Evolutionary conservation across 2,329 filamentous ascomycete genomes (phyloP), one percentile per base, ranked within the genome.

Genomic region (Ophioceras dolichostomum): DNA sequence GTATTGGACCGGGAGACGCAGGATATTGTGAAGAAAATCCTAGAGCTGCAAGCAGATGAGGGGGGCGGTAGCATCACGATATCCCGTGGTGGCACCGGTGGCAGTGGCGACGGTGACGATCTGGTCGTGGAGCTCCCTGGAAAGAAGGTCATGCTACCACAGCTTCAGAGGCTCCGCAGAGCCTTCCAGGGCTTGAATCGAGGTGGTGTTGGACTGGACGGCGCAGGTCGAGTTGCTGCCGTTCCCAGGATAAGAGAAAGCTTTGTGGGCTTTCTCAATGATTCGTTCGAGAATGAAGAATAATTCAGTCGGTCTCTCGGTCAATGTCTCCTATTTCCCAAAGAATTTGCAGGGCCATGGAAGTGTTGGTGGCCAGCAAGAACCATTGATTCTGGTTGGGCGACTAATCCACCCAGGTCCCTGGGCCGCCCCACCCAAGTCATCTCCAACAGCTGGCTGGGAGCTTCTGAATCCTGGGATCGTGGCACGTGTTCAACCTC

Each of bases 141-240:
- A 9, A 74, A 70, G 42, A 76, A 73, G 43, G 61, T 86, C 35
- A 79, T 79, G 1, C 53, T 91, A 31, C 79, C 84, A 8, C 81
- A 86, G 53, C 60, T 93, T 46, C 85, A 93, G 60, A 69, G 85
- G 44, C 61, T 88, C 47, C 68, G 85, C 41, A 70, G 85, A 49
- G 83, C 86, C 34, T 93, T 84, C 58, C 77, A 89, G 47, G 72
- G 68, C 5, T 56, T 93, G 54, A 88, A 88, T 47, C 66, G 85
- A 36, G 85, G 61, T 50, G 82, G 67, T 52, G 87, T 73, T 41
- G 76, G 64, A 33, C 59, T 66, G 39, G 73, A 76, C 47, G 60
- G 58, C 2, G 66, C 74, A 3, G 68, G 68, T 1, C 72, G 67
- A 44, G 58, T 76, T 54, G 62, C 60, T 5, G 67, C 64, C 2